Evolutionary conservation across 257 asterid species (phyloP).

Genomic region (Buddleja alternifolia): DNA sequence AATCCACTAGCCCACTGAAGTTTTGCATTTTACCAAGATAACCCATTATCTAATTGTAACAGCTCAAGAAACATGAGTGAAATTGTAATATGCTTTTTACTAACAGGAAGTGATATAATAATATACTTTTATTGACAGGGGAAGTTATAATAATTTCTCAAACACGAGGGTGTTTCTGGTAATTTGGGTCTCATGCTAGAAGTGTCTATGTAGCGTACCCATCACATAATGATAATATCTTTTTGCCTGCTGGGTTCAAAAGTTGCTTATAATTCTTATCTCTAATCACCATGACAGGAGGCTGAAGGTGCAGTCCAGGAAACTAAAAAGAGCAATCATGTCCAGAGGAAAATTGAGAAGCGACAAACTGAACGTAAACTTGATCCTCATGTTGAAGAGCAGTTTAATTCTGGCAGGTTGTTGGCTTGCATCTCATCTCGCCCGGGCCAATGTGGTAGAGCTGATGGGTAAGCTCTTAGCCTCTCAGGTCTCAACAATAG

Average conservation of each 20-base stretch:
- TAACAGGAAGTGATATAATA: too few relatives aligned
- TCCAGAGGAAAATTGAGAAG: slow-evolving; percentile 39
- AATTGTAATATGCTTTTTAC: too few relatives aligned
- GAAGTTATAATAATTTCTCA: too few relatives aligned
- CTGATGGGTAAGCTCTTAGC: slow-evolving; percentile 44
- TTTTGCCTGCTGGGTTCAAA: not conserved
- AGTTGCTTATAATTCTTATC: not conserved
- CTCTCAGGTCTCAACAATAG: not conserved
- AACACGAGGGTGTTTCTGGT: too few relatives aligned
- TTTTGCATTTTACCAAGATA: too few relatives aligned
- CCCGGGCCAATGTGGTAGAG: slow-evolving; percentile 52
- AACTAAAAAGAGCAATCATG: slow-evolving; percentile 48
- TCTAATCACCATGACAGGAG: slow-evolving; percentile 27
- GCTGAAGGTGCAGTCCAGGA: slow-evolving; percentile 40
- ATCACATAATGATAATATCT: not conserved
- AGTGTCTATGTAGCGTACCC: too few relatives aligned
- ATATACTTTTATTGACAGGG: too few relatives aligned
- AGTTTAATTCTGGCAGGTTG: slow-evolving; percentile 42
- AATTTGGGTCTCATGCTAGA: not conserved
- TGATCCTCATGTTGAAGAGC: slow-evolving; percentile 50
- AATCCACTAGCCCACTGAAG: too few relatives aligned
- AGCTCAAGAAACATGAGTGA: too few relatives aligned
- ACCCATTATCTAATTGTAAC: too few relatives aligned
- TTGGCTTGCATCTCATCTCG: slow-evolving; percentile 49
- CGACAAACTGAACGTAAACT: slow-evolving; percentile 49